Base-by-base conservation (phyloP, 805 yeast species). In the fission yeast (Schizosaccharomyces pombe) region DNA sequence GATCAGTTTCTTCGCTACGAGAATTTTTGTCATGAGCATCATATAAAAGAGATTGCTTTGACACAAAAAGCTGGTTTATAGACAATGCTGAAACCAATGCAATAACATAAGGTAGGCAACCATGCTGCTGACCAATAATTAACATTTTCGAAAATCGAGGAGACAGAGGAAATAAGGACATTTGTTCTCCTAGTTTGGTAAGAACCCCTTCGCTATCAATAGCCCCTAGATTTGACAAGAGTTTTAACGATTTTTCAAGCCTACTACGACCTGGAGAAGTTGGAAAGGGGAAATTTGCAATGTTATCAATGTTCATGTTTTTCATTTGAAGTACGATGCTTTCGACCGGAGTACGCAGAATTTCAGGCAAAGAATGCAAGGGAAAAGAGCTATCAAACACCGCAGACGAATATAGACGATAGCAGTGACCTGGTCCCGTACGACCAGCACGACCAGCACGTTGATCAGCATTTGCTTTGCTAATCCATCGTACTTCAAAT, bases 391-490 rank as follows among this genome's bases (percentile, higher is more conserved):
- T 76, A 63, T 91, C 96, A 65, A 72, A 91, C 5, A 93, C 82
- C 1, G 98, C 98, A 14, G 97, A 87, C 0, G 97, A 89, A 62
- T 73, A 91, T 12, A 91, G 66, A 57, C 98, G 71, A 65, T 91
- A 91, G 65, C 95, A 85, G 63, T 91, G 97, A 56, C 99, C 99
- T 0, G 98, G 96, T 0, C 97, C 98, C 0, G 95, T 87, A 74
- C 97, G 80, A 64, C 96, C 97, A 53, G 97, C 97, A 72, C 97
- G 79, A 63, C 97, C 97, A 19, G 93, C 70, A 69, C 99, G 75
- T 70, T 91, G 99, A 60, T 78, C 91, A 0, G 97, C 89, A 57
- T 94, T 82, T 1, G 99, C 99, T 62, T 91, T 86, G 52, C 94
- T 82, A 3, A 87, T 72, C 96, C 96, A 91, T 55, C 77, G 82